Evolutionary conservation across 2,329 filamentous ascomycete species (phyloP).

Genomic region (Penicillium glabrum): DNA sequence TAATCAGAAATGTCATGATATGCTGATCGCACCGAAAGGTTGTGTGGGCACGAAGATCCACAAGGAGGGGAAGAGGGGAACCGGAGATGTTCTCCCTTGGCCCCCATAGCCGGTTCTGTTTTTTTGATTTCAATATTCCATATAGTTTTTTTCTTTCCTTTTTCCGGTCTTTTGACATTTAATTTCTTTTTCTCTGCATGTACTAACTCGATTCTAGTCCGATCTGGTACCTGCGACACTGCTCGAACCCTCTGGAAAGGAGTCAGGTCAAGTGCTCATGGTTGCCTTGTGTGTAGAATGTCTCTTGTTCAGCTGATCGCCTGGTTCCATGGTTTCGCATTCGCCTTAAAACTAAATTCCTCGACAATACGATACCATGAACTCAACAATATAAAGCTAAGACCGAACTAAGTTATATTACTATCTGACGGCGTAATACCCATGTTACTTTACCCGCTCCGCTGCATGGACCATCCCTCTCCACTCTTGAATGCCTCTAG

Average conservation of each 20-base stretch:
- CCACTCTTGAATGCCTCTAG: slow-evolving; percentile 34
- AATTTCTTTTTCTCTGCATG: slow-evolving; percentile 1
- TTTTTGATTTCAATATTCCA: neutral
- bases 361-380: neutral
- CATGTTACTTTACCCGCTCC: slow-evolving; percentile 19
- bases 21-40: slow-evolving; percentile 1
- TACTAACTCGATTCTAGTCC: slow-evolving; percentile 1
- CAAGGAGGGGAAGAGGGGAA: slow-evolving; percentile 17
- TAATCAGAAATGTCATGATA: neutral
- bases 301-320: neutral
- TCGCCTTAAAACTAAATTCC: neutral
- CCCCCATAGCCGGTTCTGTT: neutral
- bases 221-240: slow-evolving; percentile 4
- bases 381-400: too few species aligned
- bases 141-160: slow-evolving; percentile 1
- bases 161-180: neutral
- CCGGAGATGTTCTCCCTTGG: slow-evolving; percentile 1
- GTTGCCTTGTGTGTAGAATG: slow-evolving; percentile 1
- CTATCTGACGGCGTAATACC: slow-evolving; percentile 5
- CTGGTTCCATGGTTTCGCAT: neutral
- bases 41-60: slow-evolving; percentile 15
- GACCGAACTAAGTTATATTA: neutral
- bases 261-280: slow-evolving; percentile 1
- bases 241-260: neutral
- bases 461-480: slow-evolving; percentile 38